Conservation (phyloP, 2,329 filamentous ascomycete genomes). For the Claviceps purpurea region DNA sequence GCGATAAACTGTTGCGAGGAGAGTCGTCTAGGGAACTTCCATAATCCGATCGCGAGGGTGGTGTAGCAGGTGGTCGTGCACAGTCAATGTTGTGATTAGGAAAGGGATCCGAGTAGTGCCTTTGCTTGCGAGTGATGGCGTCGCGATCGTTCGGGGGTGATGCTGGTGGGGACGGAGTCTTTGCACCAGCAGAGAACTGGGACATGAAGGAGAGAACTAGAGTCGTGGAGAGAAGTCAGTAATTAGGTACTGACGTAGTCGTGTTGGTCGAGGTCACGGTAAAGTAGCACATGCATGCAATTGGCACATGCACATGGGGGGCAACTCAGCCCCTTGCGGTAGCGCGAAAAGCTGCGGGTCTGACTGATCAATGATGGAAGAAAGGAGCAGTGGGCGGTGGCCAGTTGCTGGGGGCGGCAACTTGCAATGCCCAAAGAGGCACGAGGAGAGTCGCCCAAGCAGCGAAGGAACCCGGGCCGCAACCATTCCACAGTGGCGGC, state of each 20-base stretch:
- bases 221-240: constrained; percentile 6
- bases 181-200: constrained; percentile 48
- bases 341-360: neutral
- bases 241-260: neutral
- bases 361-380: neutral
- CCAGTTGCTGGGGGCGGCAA: neutral
- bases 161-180: constrained; percentile 30
- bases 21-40: constrained; percentile 28
- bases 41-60: constrained; percentile 27
- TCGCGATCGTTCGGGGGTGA: constrained; percentile 28
- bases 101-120: constrained; percentile 19
- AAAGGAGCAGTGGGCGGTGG: neutral
- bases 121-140: constrained; percentile 17
- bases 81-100: constrained; percentile 23
- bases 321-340: neutral
- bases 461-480: no score
- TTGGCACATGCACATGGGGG: neutral
- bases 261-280: neutral
- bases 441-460: no score
- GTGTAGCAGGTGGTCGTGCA: constrained; percentile 24
- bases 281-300: neutral
- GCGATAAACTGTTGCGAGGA: constrained; percentile 27
- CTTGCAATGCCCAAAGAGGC: no score
- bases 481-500: no score
- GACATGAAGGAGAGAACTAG: constrained; percentile 83